phyloP scores from a whole-genome alignment of 441 rosid species.

The Cnidoscolus chayamansa region DNA sequence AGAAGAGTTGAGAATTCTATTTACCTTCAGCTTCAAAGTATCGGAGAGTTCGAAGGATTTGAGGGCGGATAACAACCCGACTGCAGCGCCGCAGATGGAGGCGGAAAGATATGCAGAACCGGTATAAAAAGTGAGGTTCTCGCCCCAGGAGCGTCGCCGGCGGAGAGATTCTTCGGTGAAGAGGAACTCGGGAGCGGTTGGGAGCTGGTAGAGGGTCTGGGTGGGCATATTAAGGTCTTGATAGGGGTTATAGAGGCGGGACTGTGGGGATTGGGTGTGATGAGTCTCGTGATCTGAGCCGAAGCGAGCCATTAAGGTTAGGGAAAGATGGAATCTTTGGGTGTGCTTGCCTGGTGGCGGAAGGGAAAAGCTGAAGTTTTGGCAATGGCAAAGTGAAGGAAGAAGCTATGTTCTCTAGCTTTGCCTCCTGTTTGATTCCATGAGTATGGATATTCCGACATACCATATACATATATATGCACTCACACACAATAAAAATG shows the following conservation, averaged over 20 bases:
- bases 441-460: too few relatives aligned
- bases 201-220: slow-evolving; percentile 66
- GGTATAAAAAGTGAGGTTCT: slow-evolving; percentile 88
- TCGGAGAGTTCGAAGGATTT: slow-evolving; percentile 69
- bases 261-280: slow-evolving; percentile 28
- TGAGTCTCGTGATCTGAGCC: slow-evolving; percentile 35
- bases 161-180: slow-evolving; percentile 72
- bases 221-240: slow-evolving; percentile 57
- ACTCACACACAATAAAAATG: too few relatives aligned
- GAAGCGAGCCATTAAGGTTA: slow-evolving; percentile 17
- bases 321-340: background rate
- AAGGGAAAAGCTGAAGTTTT: background rate
- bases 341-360: too few relatives aligned
- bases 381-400: too few relatives aligned
- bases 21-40: slow-evolving; percentile 71
- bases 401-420: too few relatives aligned
- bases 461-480: too few relatives aligned
- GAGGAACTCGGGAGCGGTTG: slow-evolving; percentile 87
- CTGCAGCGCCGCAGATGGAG: slow-evolving; percentile 56
- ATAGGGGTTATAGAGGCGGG: slow-evolving; percentile 84
- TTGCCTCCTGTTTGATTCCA: too few relatives aligned
- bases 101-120: slow-evolving; percentile 73
- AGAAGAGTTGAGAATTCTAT: slow-evolving; percentile 68
- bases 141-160: slow-evolving; percentile 96
- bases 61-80: slow-evolving; percentile 52